These are phyloP conservation scores for Pythium myriotylum DNA, from an alignment of 352 stramenopile genomes.

Conservation along the genomic window DNA sequence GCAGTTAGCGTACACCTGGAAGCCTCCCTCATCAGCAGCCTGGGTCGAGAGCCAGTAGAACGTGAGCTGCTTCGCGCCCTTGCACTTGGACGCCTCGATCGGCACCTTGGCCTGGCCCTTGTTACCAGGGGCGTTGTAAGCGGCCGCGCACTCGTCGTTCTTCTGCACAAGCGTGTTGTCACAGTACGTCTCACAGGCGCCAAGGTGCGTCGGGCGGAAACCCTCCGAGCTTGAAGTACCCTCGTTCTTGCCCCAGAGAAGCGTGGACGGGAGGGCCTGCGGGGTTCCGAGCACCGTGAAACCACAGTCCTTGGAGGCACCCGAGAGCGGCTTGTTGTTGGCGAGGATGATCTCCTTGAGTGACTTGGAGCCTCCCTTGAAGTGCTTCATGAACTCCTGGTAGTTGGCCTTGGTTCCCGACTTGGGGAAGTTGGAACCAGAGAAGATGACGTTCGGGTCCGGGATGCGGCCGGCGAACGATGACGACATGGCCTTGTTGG, in stretches of 20 bases:
- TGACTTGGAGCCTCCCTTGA: slow-evolving; percentile 18
- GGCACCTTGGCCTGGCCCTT: slow-evolving; percentile 25
- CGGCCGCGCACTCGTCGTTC: slow-evolving; percentile 27
- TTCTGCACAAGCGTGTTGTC: slow-evolving; percentile 31
- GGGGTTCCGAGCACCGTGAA: slow-evolving; percentile 28
- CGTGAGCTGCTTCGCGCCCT: slow-evolving; percentile 29
- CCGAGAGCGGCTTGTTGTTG: slow-evolving; percentile 27
- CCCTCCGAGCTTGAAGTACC: slow-evolving; percentile 32
- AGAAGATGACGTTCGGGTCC: slow-evolving; percentile 37
- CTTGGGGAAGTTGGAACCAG: slow-evolving; percentile 29
- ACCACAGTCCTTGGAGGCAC: slow-evolving; percentile 28
- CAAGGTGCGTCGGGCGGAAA: slow-evolving; percentile 36
- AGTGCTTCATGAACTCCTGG: slow-evolving; percentile 34
- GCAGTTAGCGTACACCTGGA: slow-evolving; percentile 49
- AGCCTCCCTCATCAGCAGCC: slow-evolving; percentile 26
- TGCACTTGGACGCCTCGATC: slow-evolving; percentile 32
- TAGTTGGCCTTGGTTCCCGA: slow-evolving; percentile 32
- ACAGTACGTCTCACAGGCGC: slow-evolving; percentile 40
- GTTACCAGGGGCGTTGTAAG: slow-evolving; percentile 26
- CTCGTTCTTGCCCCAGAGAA: slow-evolving; percentile 33
- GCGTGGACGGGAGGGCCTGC: slow-evolving; percentile 24
- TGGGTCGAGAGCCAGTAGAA: slow-evolving; percentile 52
- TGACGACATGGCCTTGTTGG: slow-evolving; percentile 12
- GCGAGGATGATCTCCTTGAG: slow-evolving; percentile 28
- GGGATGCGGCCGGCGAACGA: slow-evolving; percentile 31